Base-by-base conservation (phyloP, 129 eudicot genomes). In the Tanacetum coccineum region DNA sequence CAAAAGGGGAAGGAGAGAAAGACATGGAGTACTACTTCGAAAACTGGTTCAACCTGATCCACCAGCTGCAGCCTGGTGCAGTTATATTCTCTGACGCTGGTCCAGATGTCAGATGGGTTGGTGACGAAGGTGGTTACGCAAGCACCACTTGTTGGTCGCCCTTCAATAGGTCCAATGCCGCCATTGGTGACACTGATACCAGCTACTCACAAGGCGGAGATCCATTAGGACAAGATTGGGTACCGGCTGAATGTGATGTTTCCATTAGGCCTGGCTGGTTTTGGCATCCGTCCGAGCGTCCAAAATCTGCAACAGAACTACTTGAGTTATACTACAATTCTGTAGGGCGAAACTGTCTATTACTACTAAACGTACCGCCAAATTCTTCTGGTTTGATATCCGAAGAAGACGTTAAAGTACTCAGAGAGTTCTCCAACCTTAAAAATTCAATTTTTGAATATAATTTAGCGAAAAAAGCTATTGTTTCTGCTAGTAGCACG, bases 201-300 rank as follows among this genome's bases (percentile, higher is more conserved):
- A n/a, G n/a, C n/a, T n/a, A n/a, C n/a, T n/a, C n/a, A n/a, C n/a
- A n/a, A n/a, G n/a, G n/a, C n/a, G n/a, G n/a, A n/a, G n/a, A n/a
- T n/a, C n/a, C n/a, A n/a, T 60, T 49, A 14, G 96, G 96, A 15
- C 88, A 75, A n/a, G 97, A 91, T 61, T 91, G 97, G 97, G 87
- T 91, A 32, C 97, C 96, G 28, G 72, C 97, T 1, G 96, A 87
- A 42, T 91, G 97, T 62, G 97, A 91, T 15, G 96, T 91, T 62
- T 91, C 96, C 20, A 91, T 91, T 61, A 75, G 97, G 55, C 94
- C 96, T 0, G 97, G 96, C 71, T 91, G 97, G 97, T 91, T 91
- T 70, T 91, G 97, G 97, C 97, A 91, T 59, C 71, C 83, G 50
- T 78, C 90, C 0, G 83, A 91, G 77, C 42, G 60, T 57, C 97